phyloP scores from a whole-genome alignment of 2,329 filamentous ascomycete species.

The Penicillium psychrosexuale region DNA sequence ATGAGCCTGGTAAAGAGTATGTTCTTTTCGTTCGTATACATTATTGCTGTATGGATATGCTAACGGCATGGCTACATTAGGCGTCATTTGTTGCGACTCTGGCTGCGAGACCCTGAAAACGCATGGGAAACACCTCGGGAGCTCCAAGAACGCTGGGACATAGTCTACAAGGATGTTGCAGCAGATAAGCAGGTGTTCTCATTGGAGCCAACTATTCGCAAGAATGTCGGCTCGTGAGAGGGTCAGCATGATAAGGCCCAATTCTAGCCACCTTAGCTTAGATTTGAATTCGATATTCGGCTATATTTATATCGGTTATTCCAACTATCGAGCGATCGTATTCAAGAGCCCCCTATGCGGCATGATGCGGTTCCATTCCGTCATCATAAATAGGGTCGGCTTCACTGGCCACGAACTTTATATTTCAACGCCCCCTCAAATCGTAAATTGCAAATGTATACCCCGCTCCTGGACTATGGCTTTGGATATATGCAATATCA shows the following conservation, averaged over 20 bases:
- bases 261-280: background rate
- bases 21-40: conserved; percentile 10
- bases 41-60: background rate
- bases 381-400: background rate
- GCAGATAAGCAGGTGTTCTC: conserved; percentile 45
- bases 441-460: background rate
- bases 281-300: background rate
- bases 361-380: conserved; percentile 1
- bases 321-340: background rate
- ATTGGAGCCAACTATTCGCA: conserved; percentile 38
- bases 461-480: background rate
- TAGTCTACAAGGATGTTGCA: conserved; percentile 41
- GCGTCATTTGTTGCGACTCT: conserved; percentile 48
- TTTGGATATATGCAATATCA: background rate
- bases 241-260: background rate
- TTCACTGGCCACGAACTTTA: background rate
- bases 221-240: conserved; percentile 14
- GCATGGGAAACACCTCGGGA: conserved; percentile 45
- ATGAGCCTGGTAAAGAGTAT: conserved; percentile 40
- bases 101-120: conserved; percentile 48
- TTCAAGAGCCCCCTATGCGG: too few relatives aligned
- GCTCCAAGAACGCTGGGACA: conserved; percentile 39
- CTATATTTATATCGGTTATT: background rate
- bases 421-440: background rate
- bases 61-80: conserved; percentile 19